Evolutionary conservation across 1,284 basidiomycete species (phyloP).

Genomic region (Austroboletus niveus): DNA sequence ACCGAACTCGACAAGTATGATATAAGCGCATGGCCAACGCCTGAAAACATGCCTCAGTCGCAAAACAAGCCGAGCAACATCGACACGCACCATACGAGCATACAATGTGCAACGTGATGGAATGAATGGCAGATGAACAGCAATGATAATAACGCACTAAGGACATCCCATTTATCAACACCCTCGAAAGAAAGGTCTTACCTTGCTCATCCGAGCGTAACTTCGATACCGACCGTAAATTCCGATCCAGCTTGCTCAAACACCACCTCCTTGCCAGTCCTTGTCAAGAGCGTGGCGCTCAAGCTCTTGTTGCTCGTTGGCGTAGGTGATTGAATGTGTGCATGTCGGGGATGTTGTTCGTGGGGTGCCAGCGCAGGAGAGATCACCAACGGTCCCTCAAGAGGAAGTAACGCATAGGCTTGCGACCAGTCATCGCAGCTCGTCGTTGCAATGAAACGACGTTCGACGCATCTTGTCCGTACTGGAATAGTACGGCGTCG

Average conservation of each 20-base stretch:
- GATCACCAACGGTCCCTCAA: constrained; percentile 26
- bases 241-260: constrained; percentile 31
- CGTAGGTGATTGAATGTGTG: not conserved
- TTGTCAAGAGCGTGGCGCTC: constrained; percentile 11
- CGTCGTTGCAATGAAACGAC: constrained; percentile 14
- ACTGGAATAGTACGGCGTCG: constrained; percentile 3
- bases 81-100: too few species aligned
- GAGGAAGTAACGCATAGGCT: constrained; percentile 28
- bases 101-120: too few species aligned
- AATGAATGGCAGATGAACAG: too few species aligned
- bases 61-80: too few species aligned
- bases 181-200: too few species aligned
- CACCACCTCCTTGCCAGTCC: constrained; percentile 19
- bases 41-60: too few species aligned
- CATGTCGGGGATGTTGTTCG: too few species aligned
- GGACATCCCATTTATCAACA: too few species aligned
- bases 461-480: constrained; percentile 11
- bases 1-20: too few species aligned
- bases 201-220: too few species aligned
- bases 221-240: constrained; percentile 25
- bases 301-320: constrained; percentile 14
- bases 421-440: constrained; percentile 27
- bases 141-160: too few species aligned
- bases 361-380: constrained; percentile 15
- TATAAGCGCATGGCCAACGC: too few species aligned